phyloP scores from a whole-genome alignment of 2,329 filamentous ascomycete genomes.

The Ceratocystis alfenasii region DNA sequence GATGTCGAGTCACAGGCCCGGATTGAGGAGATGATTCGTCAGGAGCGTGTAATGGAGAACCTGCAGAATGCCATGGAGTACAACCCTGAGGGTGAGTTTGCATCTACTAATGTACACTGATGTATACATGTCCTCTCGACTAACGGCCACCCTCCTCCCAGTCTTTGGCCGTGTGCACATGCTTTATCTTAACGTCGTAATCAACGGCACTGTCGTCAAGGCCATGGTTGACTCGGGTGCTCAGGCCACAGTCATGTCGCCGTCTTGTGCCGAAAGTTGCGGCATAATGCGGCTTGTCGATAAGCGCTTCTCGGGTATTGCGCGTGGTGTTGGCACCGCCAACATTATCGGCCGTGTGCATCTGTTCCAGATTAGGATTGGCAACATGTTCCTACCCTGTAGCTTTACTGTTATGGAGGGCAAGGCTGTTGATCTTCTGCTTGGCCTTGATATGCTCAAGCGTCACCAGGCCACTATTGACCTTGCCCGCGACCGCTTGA shows the following conservation, averaged over 20 bases:
- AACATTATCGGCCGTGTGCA: constrained; percentile 92
- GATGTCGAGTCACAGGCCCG: constrained; percentile 80
- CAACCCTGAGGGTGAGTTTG: constrained; percentile 73
- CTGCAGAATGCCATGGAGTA: constrained; percentile 93
- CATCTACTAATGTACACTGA: neutral
- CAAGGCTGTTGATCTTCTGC: constrained; percentile 83
- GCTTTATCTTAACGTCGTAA: constrained; percentile 90
- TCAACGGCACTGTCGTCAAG: constrained; percentile 86
- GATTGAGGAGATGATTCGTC: constrained; percentile 95
- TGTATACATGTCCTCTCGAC: neutral
- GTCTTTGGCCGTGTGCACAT: constrained; percentile 92
- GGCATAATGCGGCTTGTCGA: constrained; percentile 96
- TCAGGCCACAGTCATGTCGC: constrained; percentile 98
- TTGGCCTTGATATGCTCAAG: constrained; percentile 94
- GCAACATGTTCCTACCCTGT: constrained; percentile 73
- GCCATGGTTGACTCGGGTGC: constrained; percentile 95
- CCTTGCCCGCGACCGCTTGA: constrained; percentile 66
- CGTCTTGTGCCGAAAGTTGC: constrained; percentile 76
- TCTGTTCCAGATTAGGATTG: constrained; percentile 88
- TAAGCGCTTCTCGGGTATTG: constrained; percentile 80
- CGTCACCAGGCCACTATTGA: constrained; percentile 90
- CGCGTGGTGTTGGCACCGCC: constrained; percentile 86
- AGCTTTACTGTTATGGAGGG: constrained; percentile 99
- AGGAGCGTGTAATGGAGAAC: constrained; percentile 90
- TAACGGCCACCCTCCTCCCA: constrained; percentile 30